Base-by-base conservation (phyloP, 441 rosid species). In the Bruguiera hainesii region DNA sequence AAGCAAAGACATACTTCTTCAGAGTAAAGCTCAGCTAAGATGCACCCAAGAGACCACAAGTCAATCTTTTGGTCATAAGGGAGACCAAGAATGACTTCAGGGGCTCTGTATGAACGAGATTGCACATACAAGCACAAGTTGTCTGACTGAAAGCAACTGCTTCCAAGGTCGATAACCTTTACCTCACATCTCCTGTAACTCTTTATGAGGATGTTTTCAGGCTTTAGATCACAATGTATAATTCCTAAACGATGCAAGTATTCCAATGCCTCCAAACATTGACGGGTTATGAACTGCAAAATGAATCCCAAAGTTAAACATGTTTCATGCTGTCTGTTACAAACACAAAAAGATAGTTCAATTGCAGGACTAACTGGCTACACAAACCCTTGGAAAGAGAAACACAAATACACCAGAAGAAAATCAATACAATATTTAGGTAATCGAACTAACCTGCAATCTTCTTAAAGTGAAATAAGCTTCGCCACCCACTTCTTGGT, bases 31-130 rank as follows among this genome's bases (percentile, higher is more conserved):
- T 94, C 97, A 1, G 96, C 94, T 66, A 94, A 80, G 71, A 94
- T 91, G 78, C 99, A 94, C 37, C 99, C 97, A 4, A 94, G 86
- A 64, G 99, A 94, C 99, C 97, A 94, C n/a, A 94, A 50, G 79
- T 94, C 99, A 18, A 94, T 91, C 83, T 87, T 94, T 67, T 91
- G 83, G 60, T 91, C 89, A 62, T 91, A 94, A 0, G 99, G 89
- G 68, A 89, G 91, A 57, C 99, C 99, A 3, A 89, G 82, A 68
- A 91, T 94, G 71, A 94, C 99, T 85, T 94, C 97, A 0, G 99
- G 99, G 60, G 99, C 97, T 85, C 97, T 82, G 57, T 94, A 94
- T 48, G 99, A 94, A 57, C 97, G 97, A 5, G 99, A 91, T 71
- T 89, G 99, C 52, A 89, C 97, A 31, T 94, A 94, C 49, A 88